Base-by-base conservation (phyloP, 2,329 filamentous ascomycete species). In the Acephala macrosclerotiorum region DNA sequence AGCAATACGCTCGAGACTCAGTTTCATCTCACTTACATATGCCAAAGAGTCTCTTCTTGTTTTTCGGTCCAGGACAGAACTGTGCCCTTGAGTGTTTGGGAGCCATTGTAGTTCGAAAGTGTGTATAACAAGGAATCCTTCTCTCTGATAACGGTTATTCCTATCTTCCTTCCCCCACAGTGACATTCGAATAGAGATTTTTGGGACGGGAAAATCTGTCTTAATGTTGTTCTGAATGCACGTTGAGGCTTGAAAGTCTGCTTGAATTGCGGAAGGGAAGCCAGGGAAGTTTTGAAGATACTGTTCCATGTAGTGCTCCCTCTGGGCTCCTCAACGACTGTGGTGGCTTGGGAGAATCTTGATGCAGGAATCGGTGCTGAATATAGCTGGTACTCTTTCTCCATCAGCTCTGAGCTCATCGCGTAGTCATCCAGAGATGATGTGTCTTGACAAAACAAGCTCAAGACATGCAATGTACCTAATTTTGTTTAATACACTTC, bases 271-370 rank as follows among this genome's bases (percentile, higher is more conserved):
- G 42, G 42, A 20, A 47, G 42, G 16, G 42, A 47, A 20, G 42
- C 42, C 18, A n/a, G 16, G n/a, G 42, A 20, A 18, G 42, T 11
- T 47, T 47, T 47, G n/a, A 47, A 47, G 7, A 47, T 20, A 22
- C 18, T 47, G 11, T 20, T 22, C 42, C 16, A 47, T 8, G 42
- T 47, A 20, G 6, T 47, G 18, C 42, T 47, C 11, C n/a, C n/a
- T n/a, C 16, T 47, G 16, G 42, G n/a, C 14, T 22, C 18, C 16
- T 47, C 42, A 22, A 47, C 18, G 6, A 18, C 42, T 20, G 42
- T 47, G 42, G 18, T 47, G 42, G 18, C 18, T 47, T 47, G 42
- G 18, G 42, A 47, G 18, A 47, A 47, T 47, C 42, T 47, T 47
- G 42, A 47, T n/a, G n/a, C 18, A 18, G 42, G 42, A 22, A 47